Evolutionary conservation across 2,329 filamentous ascomycete species (phyloP).

Genomic region (Aureobasidium sp.): DNA sequence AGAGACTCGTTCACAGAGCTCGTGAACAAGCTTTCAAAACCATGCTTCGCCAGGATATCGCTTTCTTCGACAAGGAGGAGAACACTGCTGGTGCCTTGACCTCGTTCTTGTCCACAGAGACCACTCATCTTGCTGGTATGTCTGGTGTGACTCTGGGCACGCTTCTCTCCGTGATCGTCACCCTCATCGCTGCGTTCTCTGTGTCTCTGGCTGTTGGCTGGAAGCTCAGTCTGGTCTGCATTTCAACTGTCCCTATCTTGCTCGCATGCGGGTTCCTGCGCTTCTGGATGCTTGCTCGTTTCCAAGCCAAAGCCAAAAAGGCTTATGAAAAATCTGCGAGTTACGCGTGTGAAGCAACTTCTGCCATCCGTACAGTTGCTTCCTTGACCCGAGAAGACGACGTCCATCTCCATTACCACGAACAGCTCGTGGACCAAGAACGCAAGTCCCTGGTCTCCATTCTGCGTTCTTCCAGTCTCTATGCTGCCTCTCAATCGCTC

Average conservation of each 20-base stretch:
- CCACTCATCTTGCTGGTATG: slow-evolving; percentile 80
- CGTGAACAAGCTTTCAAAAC: slow-evolving; percentile 75
- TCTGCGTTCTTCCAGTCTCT: slow-evolving; percentile 68
- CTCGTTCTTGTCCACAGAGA: slow-evolving; percentile 81
- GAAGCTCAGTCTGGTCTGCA: slow-evolving; percentile 81
- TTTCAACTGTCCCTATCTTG: slow-evolving; percentile 68
- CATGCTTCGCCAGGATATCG: slow-evolving; percentile 87
- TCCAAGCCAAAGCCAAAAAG: slow-evolving; percentile 69
- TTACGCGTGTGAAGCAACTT: slow-evolving; percentile 89
- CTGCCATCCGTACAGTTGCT: slow-evolving; percentile 87
- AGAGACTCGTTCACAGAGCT: slow-evolving; percentile 74
- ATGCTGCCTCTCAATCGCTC: slow-evolving; percentile 76
- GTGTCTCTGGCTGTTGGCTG: slow-evolving; percentile 71
- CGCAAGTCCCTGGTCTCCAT: slow-evolving; percentile 64
- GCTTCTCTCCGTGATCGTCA: slow-evolving; percentile 71
- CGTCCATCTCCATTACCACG: slow-evolving; percentile 65
- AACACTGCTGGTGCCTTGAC: slow-evolving; percentile 86
- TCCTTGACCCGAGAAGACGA: slow-evolving; percentile 81
- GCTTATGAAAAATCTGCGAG: slow-evolving; percentile 75
- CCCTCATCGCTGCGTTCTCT: slow-evolving; percentile 65
- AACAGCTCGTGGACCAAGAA: slow-evolving; percentile 59
- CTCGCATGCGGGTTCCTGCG: slow-evolving; percentile 78
- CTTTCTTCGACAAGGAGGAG: slow-evolving; percentile 83
- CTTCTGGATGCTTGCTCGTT: slow-evolving; percentile 75
- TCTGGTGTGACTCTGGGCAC: slow-evolving; percentile 84